These are phyloP conservation scores for Mycena vulgaris DNA, from an alignment of 768 basidiomycete genomes.

Conservation along the genomic window DNA sequence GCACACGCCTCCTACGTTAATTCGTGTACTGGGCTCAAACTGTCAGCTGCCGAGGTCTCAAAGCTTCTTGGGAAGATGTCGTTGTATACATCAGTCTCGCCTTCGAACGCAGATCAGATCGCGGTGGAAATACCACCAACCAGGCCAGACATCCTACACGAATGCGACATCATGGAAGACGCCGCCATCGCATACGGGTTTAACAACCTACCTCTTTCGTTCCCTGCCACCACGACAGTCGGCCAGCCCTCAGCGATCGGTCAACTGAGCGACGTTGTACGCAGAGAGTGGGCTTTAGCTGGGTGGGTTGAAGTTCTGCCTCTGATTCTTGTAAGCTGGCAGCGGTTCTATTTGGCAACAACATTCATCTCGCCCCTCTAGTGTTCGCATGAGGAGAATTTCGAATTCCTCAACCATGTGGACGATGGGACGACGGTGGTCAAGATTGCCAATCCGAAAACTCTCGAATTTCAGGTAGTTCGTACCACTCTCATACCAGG, in stretches of 20 bases:
- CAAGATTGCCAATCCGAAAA: slow-evolving; percentile 97
- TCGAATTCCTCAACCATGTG: slow-evolving; percentile 88
- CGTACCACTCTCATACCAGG: slow-evolving; percentile 97
- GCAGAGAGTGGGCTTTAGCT: slow-evolving; percentile 92
- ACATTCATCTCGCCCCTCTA: slow-evolving; percentile 48
- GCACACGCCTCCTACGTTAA: slow-evolving; percentile 95
- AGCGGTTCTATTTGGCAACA: not conserved
- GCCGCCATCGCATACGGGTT: slow-evolving; percentile 98
- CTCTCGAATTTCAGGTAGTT: slow-evolving; percentile 97
- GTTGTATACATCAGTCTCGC: slow-evolving; percentile 68
- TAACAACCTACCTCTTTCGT: slow-evolving; percentile 93
- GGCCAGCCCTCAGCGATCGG: slow-evolving; percentile 93
- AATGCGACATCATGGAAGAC: slow-evolving; percentile 99
- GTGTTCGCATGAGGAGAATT: slow-evolving; percentile 99
- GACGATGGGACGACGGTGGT: slow-evolving; percentile 89
- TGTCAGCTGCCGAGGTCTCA: slow-evolving; percentile 76
- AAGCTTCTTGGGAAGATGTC: slow-evolving; percentile 90
- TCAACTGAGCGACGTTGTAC: slow-evolving; percentile 90
- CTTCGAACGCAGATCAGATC: slow-evolving; percentile 75
- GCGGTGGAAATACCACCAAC: slow-evolving; percentile 89
- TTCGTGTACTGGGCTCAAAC: slow-evolving; percentile 90
- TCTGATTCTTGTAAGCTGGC: slow-evolving; percentile 83
- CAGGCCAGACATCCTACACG: slow-evolving; percentile 97
- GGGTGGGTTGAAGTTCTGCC: slow-evolving; percentile 98
- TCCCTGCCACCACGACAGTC: slow-evolving; percentile 95